These are phyloP conservation scores for Trametes punicea DNA, from an alignment of 768 basidiomycete species.

Conservation along the genomic window DNA sequence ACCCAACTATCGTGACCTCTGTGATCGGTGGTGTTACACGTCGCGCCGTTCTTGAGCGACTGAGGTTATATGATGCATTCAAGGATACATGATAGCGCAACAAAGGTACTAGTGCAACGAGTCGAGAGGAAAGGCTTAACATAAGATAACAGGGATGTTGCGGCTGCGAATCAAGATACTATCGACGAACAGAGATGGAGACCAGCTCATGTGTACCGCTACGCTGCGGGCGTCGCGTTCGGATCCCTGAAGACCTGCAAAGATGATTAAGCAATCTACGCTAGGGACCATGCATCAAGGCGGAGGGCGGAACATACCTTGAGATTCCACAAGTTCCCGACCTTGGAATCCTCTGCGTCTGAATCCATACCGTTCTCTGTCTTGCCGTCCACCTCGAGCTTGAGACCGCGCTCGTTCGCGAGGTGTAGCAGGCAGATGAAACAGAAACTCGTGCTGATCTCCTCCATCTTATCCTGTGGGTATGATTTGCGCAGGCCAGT, in stretches of 20 bases:
- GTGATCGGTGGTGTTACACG: too few species aligned
- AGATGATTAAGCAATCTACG: background rate
- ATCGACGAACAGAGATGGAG: background rate
- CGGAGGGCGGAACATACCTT: slow-evolving; percentile 43
- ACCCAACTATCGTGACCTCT: too few species aligned
- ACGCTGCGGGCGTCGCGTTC: slow-evolving; percentile 23
- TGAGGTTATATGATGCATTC: too few species aligned
- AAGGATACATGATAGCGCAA: too few species aligned
- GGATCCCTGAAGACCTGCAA: slow-evolving; percentile 27
- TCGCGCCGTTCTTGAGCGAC: too few species aligned
- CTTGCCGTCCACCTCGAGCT: slow-evolving; percentile 56
- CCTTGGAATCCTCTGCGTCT: slow-evolving; percentile 37
- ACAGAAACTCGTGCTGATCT: slow-evolving; percentile 98
- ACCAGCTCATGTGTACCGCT: slow-evolving; percentile 12
- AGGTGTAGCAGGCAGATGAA: slow-evolving; percentile 97
- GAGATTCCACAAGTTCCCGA: slow-evolving; percentile 73
- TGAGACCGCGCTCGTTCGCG: slow-evolving; percentile 94
- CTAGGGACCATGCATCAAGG: background rate
- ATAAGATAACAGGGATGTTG: too few species aligned
- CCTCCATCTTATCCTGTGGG: slow-evolving; percentile 91
- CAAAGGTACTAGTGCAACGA: too few species aligned
- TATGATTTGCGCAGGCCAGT: slow-evolving; percentile 77
- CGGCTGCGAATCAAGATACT: too few species aligned
- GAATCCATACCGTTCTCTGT: slow-evolving; percentile 35
- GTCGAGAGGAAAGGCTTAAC: too few species aligned